Evolutionary conservation across 2,329 filamentous ascomycete species (phyloP).

Genomic region (Aspergillus glaucus): DNA sequence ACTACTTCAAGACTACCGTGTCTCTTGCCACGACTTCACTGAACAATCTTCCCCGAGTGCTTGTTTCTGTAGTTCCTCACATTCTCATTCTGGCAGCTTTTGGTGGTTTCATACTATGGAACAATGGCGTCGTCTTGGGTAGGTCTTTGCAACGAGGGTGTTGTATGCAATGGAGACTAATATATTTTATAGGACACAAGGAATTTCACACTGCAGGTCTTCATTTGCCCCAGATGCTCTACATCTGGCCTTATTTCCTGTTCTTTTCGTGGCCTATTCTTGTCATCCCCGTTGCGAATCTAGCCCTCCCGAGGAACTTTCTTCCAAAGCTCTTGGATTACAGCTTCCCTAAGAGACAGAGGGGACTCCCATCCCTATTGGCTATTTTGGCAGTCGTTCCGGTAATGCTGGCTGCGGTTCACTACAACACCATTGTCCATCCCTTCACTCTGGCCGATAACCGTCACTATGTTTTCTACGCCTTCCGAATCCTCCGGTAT

Average conservation of each 20-base stretch:
- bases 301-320: conserved; percentile 25
- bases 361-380: conserved; percentile 33
- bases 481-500: conserved; percentile 75
- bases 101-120: conserved; percentile 71
- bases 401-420: conserved; percentile 50
- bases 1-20: conserved; percentile 47
- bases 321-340: conserved; percentile 31
- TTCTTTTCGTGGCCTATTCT: conserved; percentile 86
- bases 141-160: conserved; percentile 17
- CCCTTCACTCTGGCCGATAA: conserved; percentile 96
- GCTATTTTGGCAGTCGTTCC: conserved; percentile 32
- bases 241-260: conserved; percentile 81
- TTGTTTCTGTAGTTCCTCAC: conserved; percentile 44
- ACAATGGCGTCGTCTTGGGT: conserved; percentile 87
- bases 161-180: not conserved
- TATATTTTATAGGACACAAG: conserved; percentile 66
- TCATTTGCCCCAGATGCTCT: conserved; percentile 87
- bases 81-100: conserved; percentile 63
- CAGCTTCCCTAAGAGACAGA: conserved; percentile 25
- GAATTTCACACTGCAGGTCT: conserved; percentile 86
- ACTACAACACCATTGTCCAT: conserved; percentile 86
- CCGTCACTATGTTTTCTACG: conserved; percentile 93
- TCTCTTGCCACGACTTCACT: conserved; percentile 59
- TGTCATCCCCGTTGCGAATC: conserved; percentile 47
- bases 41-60: conserved; percentile 33